Evolutionary conservation across 2,329 filamentous ascomycete species (phyloP).

Genomic region (Leptosphaerulina australis): DNA sequence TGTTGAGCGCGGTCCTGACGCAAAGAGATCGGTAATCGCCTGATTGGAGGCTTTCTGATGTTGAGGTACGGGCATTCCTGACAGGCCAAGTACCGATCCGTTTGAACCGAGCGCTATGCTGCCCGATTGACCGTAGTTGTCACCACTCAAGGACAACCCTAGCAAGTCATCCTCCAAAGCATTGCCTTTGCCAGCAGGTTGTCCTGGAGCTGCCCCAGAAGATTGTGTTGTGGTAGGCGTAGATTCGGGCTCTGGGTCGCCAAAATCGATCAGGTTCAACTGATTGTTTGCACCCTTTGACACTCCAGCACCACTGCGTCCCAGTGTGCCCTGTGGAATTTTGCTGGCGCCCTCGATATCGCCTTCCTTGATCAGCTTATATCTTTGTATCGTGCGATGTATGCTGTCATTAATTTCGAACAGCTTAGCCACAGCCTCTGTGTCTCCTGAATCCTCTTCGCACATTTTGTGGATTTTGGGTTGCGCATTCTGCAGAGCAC

Average conservation of each 20-base stretch:
- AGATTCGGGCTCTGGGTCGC: constrained; percentile 68
- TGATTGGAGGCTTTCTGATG: constrained; percentile 51
- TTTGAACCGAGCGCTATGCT: constrained; percentile 74
- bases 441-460: constrained; percentile 96
- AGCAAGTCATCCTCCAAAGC: constrained; percentile 89
- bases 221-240: constrained; percentile 37
- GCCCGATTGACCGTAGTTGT: constrained; percentile 73
- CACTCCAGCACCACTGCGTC: constrained; percentile 67
- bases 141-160: constrained; percentile 77
- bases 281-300: constrained; percentile 74
- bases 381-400: constrained; percentile 92
- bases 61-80: constrained; percentile 41
- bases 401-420: constrained; percentile 99
- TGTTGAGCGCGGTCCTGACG: constrained; percentile 54
- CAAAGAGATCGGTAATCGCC: constrained; percentile 64
- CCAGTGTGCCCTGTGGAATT: constrained; percentile 80
- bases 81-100: constrained; percentile 47
- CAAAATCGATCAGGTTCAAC: constrained; percentile 92
- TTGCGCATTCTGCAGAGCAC: constrained; percentile 87
- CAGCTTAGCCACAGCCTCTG: constrained; percentile 92
- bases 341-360: constrained; percentile 82
- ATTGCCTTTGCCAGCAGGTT: constrained; percentile 59
- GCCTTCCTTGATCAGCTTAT: constrained; percentile 94
- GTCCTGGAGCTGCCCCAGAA: constrained; percentile 49
- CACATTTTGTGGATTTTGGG: constrained; percentile 99